Evolutionary conservation across 1,284 basidiomycete species (phyloP).

Genomic region (Cerioporus squamosus): DNA sequence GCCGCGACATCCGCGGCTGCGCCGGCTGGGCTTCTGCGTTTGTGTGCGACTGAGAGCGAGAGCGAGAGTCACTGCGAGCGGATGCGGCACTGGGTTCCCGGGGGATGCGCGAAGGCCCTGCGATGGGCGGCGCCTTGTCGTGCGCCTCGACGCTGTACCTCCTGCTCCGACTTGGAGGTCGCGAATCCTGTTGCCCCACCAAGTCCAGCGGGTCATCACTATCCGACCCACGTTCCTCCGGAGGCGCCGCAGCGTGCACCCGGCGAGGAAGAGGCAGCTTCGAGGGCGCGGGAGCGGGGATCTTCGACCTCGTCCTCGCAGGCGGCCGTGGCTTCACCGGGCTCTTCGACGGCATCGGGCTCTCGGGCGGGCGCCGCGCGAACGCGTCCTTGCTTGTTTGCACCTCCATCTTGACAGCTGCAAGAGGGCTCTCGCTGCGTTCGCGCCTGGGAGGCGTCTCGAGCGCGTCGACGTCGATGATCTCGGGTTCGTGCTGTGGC

Average conservation of each 20-base stretch:
- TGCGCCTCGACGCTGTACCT: not conserved
- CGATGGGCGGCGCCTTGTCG: slow-evolving; percentile 4
- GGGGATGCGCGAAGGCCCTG: slow-evolving; percentile 1
- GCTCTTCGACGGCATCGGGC: slow-evolving; percentile 58
- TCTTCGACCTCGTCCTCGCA: slow-evolving; percentile 35
- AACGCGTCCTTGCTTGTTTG: slow-evolving; percentile 43
- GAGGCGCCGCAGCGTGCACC: slow-evolving; percentile 8
- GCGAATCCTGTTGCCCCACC: not conserved
- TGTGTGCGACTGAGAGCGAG: not conserved
- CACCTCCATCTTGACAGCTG: slow-evolving; percentile 8
- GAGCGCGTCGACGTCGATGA: slow-evolving; percentile 28
- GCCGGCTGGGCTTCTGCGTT: not conserved
- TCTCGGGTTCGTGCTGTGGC: slow-evolving; percentile 16
- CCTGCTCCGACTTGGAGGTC: not conserved
- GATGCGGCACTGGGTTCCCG: slow-evolving; percentile 5
- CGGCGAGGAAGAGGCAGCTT: slow-evolving; percentile 15
- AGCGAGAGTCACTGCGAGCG: slow-evolving; percentile 2
- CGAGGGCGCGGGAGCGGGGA: not conserved
- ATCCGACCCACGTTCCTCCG: slow-evolving; percentile 9
- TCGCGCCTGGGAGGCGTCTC: slow-evolving; percentile 17
- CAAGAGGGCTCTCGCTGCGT: not conserved
- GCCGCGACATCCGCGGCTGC: slow-evolving; percentile 20
- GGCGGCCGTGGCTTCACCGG: slow-evolving; percentile 62
- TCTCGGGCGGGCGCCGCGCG: slow-evolving; percentile 61
- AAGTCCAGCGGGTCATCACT: slow-evolving; percentile 28